These are phyloP conservation scores for Globisporangium takayamanum DNA, from an alignment of 352 stramenopile species.

Conservation along the genomic window DNA sequence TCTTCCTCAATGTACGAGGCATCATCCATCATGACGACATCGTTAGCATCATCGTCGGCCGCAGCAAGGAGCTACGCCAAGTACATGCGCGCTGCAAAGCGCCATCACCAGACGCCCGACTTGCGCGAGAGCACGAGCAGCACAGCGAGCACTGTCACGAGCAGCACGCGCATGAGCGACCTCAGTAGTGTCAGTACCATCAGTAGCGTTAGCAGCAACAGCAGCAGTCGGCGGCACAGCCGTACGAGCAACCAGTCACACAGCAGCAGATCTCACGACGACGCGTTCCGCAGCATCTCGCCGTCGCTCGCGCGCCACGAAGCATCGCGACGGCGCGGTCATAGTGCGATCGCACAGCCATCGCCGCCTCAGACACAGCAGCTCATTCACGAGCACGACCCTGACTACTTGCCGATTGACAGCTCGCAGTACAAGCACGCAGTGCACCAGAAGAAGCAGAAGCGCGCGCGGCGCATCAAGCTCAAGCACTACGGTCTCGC, in stretches of 20 bases:
- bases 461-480: slow-evolving; percentile 13
- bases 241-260: not conserved
- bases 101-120: not conserved
- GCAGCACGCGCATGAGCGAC: slow-evolving; percentile 13
- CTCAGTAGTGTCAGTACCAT: slow-evolving; percentile 1
- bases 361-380: not conserved
- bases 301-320: slow-evolving; percentile 14
- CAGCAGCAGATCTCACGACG: not conserved
- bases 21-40: not conserved
- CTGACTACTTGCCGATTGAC: slow-evolving; percentile 18
- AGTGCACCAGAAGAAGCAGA: slow-evolving; percentile 12
- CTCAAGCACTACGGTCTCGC: slow-evolving; percentile 18
- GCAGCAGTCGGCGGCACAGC: not conserved
- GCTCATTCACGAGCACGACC: slow-evolving; percentile 6
- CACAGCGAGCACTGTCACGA: slow-evolving; percentile 17
- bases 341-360: slow-evolving; percentile 1
- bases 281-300: slow-evolving; percentile 8
- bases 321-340: slow-evolving; percentile 8
- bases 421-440: slow-evolving; percentile 12
- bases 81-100: slow-evolving; percentile 11
- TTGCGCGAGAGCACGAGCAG: slow-evolving; percentile 10
- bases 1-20: not conserved
- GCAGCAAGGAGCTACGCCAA: slow-evolving; percentile 5
- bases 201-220: slow-evolving; percentile 4
- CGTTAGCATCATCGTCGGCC: not conserved